These are phyloP conservation scores for Kodamaea nitidulidarum DNA, from an alignment of 805 yeast genomes.

Conservation along the genomic window DNA sequence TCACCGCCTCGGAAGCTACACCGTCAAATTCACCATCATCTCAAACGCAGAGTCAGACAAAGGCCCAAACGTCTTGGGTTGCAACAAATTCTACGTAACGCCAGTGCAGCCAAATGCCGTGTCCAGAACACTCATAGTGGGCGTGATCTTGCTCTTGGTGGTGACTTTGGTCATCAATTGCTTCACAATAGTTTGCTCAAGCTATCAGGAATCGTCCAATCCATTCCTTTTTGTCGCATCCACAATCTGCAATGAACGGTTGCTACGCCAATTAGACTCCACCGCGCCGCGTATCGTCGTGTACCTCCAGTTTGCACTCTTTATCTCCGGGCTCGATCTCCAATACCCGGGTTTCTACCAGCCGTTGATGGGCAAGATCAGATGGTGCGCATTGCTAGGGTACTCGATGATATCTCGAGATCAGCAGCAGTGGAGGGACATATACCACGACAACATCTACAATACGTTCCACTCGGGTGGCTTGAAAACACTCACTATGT, in stretches of 20 bases:
- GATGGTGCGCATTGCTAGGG: constrained; percentile 57
- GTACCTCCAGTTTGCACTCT: constrained; percentile 58
- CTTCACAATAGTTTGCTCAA: constrained; percentile 44
- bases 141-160: constrained; percentile 37
- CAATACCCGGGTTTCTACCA: constrained; percentile 62
- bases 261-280: constrained; percentile 55
- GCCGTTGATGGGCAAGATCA: constrained; percentile 46
- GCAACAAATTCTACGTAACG: constrained; percentile 46
- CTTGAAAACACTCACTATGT: constrained; percentile 34
- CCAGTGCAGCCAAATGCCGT: constrained; percentile 37
- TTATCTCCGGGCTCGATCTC: constrained; percentile 51
- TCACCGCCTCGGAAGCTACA: constrained; percentile 44
- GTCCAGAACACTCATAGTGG: constrained; percentile 31
- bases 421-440: background rate
- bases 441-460: constrained; percentile 34
- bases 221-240: constrained; percentile 52
- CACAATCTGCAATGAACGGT: constrained; percentile 54
- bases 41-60: constrained; percentile 30
- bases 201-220: constrained; percentile 55
- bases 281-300: constrained; percentile 44
- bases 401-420: constrained; percentile 16
- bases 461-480: constrained; percentile 41
- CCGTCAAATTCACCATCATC: constrained; percentile 38
- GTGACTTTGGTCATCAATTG: constrained; percentile 39
- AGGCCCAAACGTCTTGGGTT: constrained; percentile 34